A percentile compares a stretch with the other conserved stretches of the same genome.
phyloP scores from a whole-genome alignment of 192 early-diverging fungal species.

The Chytriomyces confervae region DNA sequence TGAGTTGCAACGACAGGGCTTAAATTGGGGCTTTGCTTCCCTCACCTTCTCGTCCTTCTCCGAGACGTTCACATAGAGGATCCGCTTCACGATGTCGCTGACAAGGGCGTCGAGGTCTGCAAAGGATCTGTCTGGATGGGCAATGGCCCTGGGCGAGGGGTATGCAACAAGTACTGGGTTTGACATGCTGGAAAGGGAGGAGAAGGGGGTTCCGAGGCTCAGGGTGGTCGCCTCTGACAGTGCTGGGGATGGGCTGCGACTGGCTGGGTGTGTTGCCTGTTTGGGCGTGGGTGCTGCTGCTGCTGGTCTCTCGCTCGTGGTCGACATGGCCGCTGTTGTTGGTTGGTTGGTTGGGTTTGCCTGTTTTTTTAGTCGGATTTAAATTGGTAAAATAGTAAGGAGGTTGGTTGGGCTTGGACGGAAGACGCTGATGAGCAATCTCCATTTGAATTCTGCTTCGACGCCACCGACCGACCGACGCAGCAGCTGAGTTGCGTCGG shows the following conservation, averaged over 20 bases:
- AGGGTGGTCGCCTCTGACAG: background rate
- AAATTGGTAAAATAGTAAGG: too few relatives aligned
- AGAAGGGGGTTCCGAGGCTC: background rate
- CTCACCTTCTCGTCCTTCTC: background rate
- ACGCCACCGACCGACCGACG: too few relatives aligned
- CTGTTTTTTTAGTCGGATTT: too few relatives aligned
- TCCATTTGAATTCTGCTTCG: too few relatives aligned
- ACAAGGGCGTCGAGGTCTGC: constrained; percentile 17
- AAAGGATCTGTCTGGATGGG: constrained; percentile 23
- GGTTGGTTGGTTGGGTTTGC: too few relatives aligned
- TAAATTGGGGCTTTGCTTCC: background rate
- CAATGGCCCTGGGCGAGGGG: constrained; percentile 5
- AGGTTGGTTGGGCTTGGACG: too few relatives aligned
- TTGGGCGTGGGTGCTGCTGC: too few relatives aligned
- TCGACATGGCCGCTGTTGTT: too few relatives aligned
- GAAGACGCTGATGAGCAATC: too few relatives aligned
- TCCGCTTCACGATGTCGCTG: constrained; percentile 30
- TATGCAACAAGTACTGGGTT: background rate
- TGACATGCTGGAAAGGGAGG: background rate
- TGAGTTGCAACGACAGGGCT: background rate
- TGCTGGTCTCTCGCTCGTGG: too few relatives aligned
- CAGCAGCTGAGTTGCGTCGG: too few relatives aligned
- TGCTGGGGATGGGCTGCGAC: background rate
- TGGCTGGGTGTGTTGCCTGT: background rate
- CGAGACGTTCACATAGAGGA: constrained; percentile 12